phyloP scores from a whole-genome alignment of 2,329 filamentous ascomycete species.

The Colletotrichum sp. region DNA sequence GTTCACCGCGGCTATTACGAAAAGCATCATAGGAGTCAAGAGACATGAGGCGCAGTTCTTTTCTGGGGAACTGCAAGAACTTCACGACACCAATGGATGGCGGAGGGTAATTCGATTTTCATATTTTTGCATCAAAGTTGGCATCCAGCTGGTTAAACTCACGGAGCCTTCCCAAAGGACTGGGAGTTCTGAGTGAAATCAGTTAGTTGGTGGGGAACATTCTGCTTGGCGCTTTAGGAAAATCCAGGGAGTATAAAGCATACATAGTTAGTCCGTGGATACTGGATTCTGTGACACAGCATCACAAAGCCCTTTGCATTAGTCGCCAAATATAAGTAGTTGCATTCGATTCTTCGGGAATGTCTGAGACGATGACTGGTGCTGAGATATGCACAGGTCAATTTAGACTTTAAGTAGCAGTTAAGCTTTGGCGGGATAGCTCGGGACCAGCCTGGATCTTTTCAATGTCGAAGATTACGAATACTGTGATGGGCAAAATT shows the following conservation, averaged over 20 bases:
- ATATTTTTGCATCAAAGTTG: not conserved
- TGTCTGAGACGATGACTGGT: not conserved
- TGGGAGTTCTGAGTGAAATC: not conserved
- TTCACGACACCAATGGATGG: not conserved
- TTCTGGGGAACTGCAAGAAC: not conserved
- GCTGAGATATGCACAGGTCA: not conserved
- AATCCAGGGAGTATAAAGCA: constrained; percentile 4
- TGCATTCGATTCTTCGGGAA: not conserved
- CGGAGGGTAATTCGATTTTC: not conserved
- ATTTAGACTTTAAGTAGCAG: not conserved
- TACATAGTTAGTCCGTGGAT: not conserved
- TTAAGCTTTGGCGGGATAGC: not conserved
- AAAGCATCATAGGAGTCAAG: not conserved
- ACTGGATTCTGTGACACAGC: not conserved
- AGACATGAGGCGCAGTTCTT: not conserved
- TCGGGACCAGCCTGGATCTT: not conserved
- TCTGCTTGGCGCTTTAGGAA: not conserved
- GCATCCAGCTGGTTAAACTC: not conserved
- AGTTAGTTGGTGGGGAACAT: not conserved
- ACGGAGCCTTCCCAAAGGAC: not conserved
- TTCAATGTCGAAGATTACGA: not conserved
- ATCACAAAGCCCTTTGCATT: not conserved
- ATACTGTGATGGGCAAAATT: not conserved
- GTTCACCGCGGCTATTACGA: not conserved
- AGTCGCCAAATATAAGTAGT: not conserved